Evolutionary conservation across 305 asterid species (phyloP).

Genomic region (Fraxinus xanthoxyloides): DNA sequence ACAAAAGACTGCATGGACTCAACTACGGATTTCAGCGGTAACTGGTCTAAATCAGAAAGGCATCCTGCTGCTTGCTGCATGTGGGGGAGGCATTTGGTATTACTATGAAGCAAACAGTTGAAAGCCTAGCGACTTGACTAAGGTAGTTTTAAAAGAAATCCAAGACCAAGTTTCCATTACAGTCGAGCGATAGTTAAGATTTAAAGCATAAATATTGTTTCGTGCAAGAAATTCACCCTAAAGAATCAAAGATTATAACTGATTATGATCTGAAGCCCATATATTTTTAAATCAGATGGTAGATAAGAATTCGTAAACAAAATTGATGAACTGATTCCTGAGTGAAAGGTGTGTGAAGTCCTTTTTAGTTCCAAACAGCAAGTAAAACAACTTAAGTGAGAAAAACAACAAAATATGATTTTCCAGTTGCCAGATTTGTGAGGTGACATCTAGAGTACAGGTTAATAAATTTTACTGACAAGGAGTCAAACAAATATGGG

Average conservation of each 20-base stretch:
- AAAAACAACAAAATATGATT: background rate
- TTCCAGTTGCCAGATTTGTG: background rate
- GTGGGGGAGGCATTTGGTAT: slow-evolving; percentile 22
- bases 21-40: slow-evolving; percentile 71
- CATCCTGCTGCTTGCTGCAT: slow-evolving; percentile 85
- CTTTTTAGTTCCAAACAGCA: background rate
- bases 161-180: slow-evolving; percentile 10
- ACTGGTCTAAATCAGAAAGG: slow-evolving; percentile 87
- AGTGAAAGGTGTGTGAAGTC: background rate
- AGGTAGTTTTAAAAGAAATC: background rate
- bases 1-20: slow-evolving; percentile 79
- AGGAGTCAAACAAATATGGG: background rate
- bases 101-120: slow-evolving; percentile 21
- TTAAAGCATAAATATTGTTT: background rate
- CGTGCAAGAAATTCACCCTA: background rate
- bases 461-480: slow-evolving; percentile 4
- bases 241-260: background rate
- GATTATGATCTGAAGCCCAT: background rate
- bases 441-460: background rate
- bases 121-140: slow-evolving; percentile 7
- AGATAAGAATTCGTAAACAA: background rate
- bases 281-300: background rate
- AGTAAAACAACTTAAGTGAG: background rate
- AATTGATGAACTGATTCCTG: slow-evolving; percentile 10
- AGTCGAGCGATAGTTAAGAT: slow-evolving; percentile 4